Base-by-base conservation (phyloP, 768 basidiomycete genomes). In the Naganishia vaughanmartiniae region DNA sequence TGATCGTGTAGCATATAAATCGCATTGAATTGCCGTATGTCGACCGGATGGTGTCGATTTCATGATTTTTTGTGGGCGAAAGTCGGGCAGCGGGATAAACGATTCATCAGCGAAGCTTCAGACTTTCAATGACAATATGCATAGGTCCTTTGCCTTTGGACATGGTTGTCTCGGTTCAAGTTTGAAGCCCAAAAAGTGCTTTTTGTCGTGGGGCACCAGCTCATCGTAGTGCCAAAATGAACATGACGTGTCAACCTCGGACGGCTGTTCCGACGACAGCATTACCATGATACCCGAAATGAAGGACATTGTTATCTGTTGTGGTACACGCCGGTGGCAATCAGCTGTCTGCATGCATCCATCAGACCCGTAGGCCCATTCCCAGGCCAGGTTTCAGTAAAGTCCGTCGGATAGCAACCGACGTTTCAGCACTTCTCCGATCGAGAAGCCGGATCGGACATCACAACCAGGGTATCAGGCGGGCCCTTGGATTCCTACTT, bases 81-180 rank as follows among this genome's bases (percentile, higher is more conserved):
- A 11, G 2, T 7, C 15, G 42, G 17, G 2, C 2, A 15, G 2
- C 42, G 10, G 14, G 15, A 15, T 42, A 15, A 42, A 42, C 42
- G 42, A 42, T 42, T 7, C 14, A 2, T 42, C 14, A 9, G 14
- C 7, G 17, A 42, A 15, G 10, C 2, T 15, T 15, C 42, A 9
- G 15, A 7, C 17, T 15, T 7, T 42, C 42, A 42, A 15, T 15
- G 15, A 42, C 15, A 4, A 4, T 42, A 2, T n/a, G n/a, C n/a
- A n/a, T n/a, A n/a, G n/a, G n/a, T n/a, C n/a, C n/a, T n/a, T 42
- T 2, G 24, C n/a, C 3, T 51, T 4, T 24, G 48, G n/a, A 51
- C 48, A 24, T 51, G 48, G 19, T 51, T 51, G 48, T 51, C 48
- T 51, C 48, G 48, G 48, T n/a, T n/a, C 19, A 51, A 51, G 48